Base-by-base conservation (phyloP, 1,284 basidiomycete species). In the Pseudozyma sp. region DNA sequence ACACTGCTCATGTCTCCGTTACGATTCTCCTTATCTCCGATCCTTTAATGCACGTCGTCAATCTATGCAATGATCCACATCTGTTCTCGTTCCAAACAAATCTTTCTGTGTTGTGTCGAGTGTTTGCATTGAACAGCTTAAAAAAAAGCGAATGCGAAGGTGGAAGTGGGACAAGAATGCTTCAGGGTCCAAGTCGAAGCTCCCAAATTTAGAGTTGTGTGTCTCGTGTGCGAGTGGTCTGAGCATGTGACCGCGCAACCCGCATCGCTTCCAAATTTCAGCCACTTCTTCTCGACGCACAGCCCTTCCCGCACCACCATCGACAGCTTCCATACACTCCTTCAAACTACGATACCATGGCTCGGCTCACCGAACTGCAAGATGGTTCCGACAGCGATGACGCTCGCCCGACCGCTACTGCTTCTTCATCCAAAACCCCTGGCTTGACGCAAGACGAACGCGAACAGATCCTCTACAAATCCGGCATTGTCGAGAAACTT, bases 401-500 rank as follows among this genome's bases (percentile, higher is more conserved):
- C 18, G 53, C 21, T 1, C 58, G 54, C 54, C 25, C 40, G 4
- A 44, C 51, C 5, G 34, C 36, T n/a, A 51, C 51, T 7, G 34
- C 36, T n/a, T 58, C 68, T 10, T 45, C 21, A 0, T 38, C 36
- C 5, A 47, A 42, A 19, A 44, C 52, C 25, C 44, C 61, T 3
- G 63, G 60, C 8, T 36, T 75, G 52, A 75, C 72, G 39, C 67
- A 75, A 18, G 63, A 65, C 19, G 62, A 75, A 38, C 59, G 48
- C 36, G 68, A 75, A 34, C 68, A 75, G 40, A 76, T 76, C 58
- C 61, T 71, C 35, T 39, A 64, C 61, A 61, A 76, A 18, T 76
- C 69, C 10, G 73, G 64, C 16, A 25, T 72, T 19, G 63, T 76
- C 53, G 73, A 71, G 31, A 76, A 68, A 59, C 63, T 70, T 11